A percentile compares a stretch with the other conserved stretches of the same genome.
phyloP scores from a whole-genome alignment of 768 basidiomycete genomes.

The Boletus sp. region DNA sequence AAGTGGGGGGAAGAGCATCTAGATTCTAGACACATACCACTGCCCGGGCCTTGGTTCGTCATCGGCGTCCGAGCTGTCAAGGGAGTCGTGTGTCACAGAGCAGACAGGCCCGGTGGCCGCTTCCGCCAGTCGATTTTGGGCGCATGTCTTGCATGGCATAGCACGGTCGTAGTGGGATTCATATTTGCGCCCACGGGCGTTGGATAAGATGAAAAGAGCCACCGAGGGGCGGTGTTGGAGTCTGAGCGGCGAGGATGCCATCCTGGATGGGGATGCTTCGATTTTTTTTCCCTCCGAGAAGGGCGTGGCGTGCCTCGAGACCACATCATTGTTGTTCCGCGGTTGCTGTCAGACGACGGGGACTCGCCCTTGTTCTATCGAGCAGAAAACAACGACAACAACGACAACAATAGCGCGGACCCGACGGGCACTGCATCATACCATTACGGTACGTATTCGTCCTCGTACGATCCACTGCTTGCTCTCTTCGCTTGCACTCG shows the following conservation, averaged over 20 bases:
- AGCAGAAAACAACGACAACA: background rate
- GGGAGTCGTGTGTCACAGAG: background rate
- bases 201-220: background rate
- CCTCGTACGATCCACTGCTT: background rate
- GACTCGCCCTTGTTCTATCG: too few relatives aligned
- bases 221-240: background rate
- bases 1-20: background rate
- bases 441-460: background rate
- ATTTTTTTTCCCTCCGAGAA: background rate
- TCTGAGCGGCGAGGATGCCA: background rate
- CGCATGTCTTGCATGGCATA: too few relatives aligned
- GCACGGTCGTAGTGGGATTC: too few relatives aligned
- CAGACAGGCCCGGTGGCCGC: background rate
- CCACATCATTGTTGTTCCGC: too few relatives aligned
- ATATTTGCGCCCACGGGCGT: background rate
- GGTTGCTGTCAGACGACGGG: too few relatives aligned
- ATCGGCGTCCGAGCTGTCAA: background rate
- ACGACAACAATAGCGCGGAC: background rate
- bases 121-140: too few relatives aligned
- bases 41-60: background rate
- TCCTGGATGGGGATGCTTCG: background rate
- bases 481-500: background rate
- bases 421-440: background rate
- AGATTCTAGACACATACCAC: background rate
- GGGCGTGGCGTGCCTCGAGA: background rate